These are phyloP conservation scores for Aspergillus cavernicola DNA, from an alignment of 495 filamentous ascomycete species.

Conservation along the genomic window DNA sequence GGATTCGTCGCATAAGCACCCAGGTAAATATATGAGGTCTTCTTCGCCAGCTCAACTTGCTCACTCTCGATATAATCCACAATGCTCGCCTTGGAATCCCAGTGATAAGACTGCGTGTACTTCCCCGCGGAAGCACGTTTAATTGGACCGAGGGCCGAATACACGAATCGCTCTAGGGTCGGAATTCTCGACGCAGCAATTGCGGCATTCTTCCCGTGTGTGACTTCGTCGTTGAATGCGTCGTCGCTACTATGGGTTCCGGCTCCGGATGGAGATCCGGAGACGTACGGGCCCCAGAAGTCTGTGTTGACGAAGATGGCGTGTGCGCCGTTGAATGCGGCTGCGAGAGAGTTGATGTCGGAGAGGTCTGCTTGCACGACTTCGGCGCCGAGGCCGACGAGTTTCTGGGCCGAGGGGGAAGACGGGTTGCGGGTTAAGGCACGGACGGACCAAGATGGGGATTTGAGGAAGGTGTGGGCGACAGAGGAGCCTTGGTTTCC, in stretches of 20 bases:
- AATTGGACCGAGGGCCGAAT: slow-evolving; percentile 34
- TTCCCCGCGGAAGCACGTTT: slow-evolving; percentile 33
- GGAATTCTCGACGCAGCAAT: slow-evolving; percentile 43
- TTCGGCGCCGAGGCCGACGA: slow-evolving; percentile 42
- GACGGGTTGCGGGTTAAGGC: slow-evolving; percentile 40
- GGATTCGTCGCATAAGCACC: slow-evolving; percentile 31
- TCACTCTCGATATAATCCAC: slow-evolving; percentile 34
- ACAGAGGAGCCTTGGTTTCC: slow-evolving; percentile 51
- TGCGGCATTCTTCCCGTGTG: slow-evolving; percentile 46
- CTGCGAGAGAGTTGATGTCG: slow-evolving; percentile 35
- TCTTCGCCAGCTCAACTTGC: slow-evolving; percentile 21
- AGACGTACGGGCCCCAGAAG: slow-evolving; percentile 37
- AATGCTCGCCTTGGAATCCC: slow-evolving; percentile 36
- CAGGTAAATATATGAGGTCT: slow-evolving; percentile 31
- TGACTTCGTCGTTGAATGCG: slow-evolving; percentile 46
- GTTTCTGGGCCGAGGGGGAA: slow-evolving; percentile 36
- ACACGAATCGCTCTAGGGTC: slow-evolving; percentile 46
- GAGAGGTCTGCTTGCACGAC: slow-evolving; percentile 45
- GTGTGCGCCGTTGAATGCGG: slow-evolving; percentile 44
- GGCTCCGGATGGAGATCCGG: background rate
- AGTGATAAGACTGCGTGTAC: slow-evolving; percentile 33
- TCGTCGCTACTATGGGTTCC: slow-evolving; percentile 28
- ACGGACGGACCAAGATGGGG: slow-evolving; percentile 38
- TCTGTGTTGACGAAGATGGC: slow-evolving; percentile 54
- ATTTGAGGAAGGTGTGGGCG: slow-evolving; percentile 30